Evolutionary conservation across 345 rosid species (phyloP).

Genomic region (Citrus maxima): DNA sequence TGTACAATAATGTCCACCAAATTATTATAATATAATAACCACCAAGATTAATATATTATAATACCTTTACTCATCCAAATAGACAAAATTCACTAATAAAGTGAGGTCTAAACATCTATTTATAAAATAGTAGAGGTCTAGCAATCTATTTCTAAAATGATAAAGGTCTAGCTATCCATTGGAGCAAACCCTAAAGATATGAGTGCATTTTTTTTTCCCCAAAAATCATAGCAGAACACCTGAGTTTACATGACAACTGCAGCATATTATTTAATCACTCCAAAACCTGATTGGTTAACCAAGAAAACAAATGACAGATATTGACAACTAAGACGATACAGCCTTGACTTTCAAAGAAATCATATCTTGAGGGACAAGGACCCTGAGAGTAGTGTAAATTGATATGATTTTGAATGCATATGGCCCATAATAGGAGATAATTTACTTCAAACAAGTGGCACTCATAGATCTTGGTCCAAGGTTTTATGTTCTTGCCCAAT

Average conservation of each 20-base stretch:
- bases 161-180: not conserved
- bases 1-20: too few relatives aligned
- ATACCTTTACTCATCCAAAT: too few relatives aligned
- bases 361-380: not conserved
- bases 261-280: not conserved
- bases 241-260: not conserved
- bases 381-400: not conserved
- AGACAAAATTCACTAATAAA: not conserved
- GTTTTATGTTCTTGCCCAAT: not conserved
- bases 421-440: not conserved
- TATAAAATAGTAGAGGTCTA: not conserved
- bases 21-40: not conserved
- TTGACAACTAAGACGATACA: not conserved
- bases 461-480: not conserved
- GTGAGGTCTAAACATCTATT: too few relatives aligned
- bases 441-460: not conserved
- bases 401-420: not conserved
- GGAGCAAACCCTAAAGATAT: rapidly evolving
- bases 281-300: not conserved
- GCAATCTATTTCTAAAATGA: too few relatives aligned
- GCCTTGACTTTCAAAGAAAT: not conserved
- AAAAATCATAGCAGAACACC: not conserved
- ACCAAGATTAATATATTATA: too few relatives aligned
- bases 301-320: not conserved
- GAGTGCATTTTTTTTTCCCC: not conserved